Percentiles rank a stretch among this genome's conserved stretches.
phyloP scores from a whole-genome alignment of 208 protist genomes.

The Leishmania gerbilli region DNA sequence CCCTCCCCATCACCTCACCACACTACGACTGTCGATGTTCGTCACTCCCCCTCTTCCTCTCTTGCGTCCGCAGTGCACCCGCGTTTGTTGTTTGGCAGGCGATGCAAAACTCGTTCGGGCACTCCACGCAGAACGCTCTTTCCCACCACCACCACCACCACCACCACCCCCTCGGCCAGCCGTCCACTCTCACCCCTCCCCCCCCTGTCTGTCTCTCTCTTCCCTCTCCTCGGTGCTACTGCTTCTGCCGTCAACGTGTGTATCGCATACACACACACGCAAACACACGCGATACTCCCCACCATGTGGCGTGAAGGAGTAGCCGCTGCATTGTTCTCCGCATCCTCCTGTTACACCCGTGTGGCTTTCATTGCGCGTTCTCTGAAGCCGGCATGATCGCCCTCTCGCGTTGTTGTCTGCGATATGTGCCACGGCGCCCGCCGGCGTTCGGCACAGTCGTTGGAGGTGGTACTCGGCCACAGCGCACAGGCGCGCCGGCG shows the following conservation, averaged over 20 bases:
- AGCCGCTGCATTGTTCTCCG: neutral
- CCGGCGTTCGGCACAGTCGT: neutral
- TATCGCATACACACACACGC: neutral
- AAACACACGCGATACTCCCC: neutral
- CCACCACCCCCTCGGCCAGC: neutral
- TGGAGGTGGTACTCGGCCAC: neutral
- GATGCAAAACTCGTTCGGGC: too few relatives aligned
- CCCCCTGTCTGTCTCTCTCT: neutral
- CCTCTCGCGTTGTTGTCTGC: conserved; percentile 7
- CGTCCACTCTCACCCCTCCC: neutral
- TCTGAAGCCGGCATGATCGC: neutral
- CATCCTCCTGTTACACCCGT: neutral
- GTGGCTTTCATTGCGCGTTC: neutral
- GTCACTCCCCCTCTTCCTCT: neutral
- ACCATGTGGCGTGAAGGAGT: neutral
- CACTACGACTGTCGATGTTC: neutral
- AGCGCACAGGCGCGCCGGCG: neutral
- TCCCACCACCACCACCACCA: neutral
- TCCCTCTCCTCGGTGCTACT: neutral
- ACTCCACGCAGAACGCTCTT: too few relatives aligned
- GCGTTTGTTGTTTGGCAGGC: too few relatives aligned
- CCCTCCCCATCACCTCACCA: neutral
- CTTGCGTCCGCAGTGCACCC: conserved; percentile 1
- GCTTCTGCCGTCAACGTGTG: neutral
- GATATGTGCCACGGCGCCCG: conserved; percentile 5